Base-by-base conservation (phyloP, 192 early-diverging fungal species). In the Coemansia sp. region DNA sequence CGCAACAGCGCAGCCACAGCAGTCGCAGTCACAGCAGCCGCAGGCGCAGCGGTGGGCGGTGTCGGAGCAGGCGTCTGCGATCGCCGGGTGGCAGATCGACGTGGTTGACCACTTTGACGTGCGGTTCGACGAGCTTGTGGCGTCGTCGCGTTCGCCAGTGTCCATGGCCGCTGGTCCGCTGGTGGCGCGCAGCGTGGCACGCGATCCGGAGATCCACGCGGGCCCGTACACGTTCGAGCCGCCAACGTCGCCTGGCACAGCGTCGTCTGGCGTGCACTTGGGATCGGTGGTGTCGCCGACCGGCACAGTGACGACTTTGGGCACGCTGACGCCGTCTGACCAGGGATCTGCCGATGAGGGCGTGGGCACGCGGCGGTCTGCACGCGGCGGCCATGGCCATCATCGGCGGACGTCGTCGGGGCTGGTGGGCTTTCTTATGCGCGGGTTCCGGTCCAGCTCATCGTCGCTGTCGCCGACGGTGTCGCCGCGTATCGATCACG, bases 91-190 rank as follows among this genome's bases (percentile, higher is more conserved):
- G 80, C 64, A 63, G 1, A 43, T 82, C 58, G 80, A 82, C 2
- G 61, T 82, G 7, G 80, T 82, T 8, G 80, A 82, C 59, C 71
- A 61, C 12, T 82, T 82, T 62, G 71, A 74, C 53, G 75, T 82
- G 66, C 65, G 61, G 35, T 82, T 82, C 59, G 79, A 82, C 43
- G 79, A 76, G 45, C 76, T 79, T 1, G 74, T 82, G n/a, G 67
- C 70, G 17, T 51, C 43, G 8, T 56, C 67, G 3, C 9, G 35
- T 32, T 12, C 34, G 52, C 61, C 41, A 34, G 53, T 64, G 12
- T 22, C 68, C 8, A 20, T 11, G 51, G 41, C 22, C 8, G 41
- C 22, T 22, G 53, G 28, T 4, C 53, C 22, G 4, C 22, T 20
- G 4, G 17, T 52, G 12, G 14, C 43, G 63, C 33, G 36, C 12